Conservation (phyloP, 345 rosid genomes). For the Trapa incisa region DNA sequence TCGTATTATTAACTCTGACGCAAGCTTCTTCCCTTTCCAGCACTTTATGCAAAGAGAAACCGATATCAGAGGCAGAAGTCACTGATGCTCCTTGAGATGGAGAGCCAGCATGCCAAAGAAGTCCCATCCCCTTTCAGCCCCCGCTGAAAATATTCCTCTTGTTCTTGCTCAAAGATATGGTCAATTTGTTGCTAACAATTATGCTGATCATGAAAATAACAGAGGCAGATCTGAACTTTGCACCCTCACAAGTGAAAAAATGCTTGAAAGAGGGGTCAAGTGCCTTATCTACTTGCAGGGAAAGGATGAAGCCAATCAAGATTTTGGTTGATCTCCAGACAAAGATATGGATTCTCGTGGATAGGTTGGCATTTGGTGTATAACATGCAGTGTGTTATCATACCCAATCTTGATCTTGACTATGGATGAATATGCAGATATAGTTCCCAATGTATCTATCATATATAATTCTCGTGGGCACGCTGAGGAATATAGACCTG, state of each 20-base stretch:
- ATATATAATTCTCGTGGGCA: too few species aligned
- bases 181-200: not conserved
- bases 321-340: slow-evolving; percentile 17
- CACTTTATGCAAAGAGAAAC: slow-evolving; percentile 84
- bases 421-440: too few species aligned
- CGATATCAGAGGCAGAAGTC: slow-evolving; percentile 89
- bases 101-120: slow-evolving; percentile 89
- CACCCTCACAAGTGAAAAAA: not conserved
- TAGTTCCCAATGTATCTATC: too few species aligned
- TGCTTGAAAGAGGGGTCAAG: slow-evolving; percentile 11
- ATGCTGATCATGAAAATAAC: not conserved
- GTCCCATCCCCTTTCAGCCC: slow-evolving; percentile 68
- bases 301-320: slow-evolving; percentile 7
- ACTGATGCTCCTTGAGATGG: slow-evolving; percentile 85
- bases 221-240: not conserved
- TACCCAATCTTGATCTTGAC: too few species aligned
- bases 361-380: slow-evolving; percentile 6
- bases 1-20: not conserved
- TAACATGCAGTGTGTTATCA: not conserved
- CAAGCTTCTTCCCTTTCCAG: slow-evolving; percentile 18
- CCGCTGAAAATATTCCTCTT: slow-evolving; percentile 16
- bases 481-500: too few species aligned
- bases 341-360: slow-evolving; percentile 11
- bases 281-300: slow-evolving; percentile 6
- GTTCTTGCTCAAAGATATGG: not conserved